phyloP scores from a whole-genome alignment of 371 early-diverging fungal genomes.

The Mortierella polycephala region DNA sequence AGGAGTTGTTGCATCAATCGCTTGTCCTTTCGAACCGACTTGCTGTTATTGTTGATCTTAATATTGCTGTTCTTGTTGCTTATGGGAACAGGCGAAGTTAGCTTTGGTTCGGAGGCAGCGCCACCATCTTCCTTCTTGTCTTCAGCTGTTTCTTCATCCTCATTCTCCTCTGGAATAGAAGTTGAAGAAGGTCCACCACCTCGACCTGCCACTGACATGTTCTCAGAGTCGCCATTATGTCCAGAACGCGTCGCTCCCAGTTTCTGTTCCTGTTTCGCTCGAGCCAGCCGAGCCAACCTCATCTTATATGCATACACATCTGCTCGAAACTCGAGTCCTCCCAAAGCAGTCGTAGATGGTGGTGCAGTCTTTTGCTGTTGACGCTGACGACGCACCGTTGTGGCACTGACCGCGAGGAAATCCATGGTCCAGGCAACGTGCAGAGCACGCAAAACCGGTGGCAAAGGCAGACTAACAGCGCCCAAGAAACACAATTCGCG shows the following conservation, averaged over 20 bases:
- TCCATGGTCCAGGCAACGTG: slow-evolving; percentile 54
- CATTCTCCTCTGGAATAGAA: slow-evolving; percentile 39
- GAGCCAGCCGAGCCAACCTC: slow-evolving; percentile 40
- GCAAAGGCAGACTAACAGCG: slow-evolving; percentile 39
- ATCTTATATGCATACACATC: slow-evolving; percentile 50
- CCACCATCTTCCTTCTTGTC: background rate
- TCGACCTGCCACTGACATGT: background rate
- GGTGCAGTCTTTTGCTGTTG: slow-evolving; percentile 13
- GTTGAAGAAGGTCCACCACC: slow-evolving; percentile 18
- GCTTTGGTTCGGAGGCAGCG: background rate
- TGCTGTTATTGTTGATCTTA: slow-evolving; percentile 1
- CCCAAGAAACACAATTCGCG: slow-evolving; percentile 47
- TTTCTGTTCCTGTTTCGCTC: slow-evolving; percentile 27
- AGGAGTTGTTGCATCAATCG: slow-evolving; percentile 48
- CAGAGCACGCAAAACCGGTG: slow-evolving; percentile 36
- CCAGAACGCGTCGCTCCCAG: background rate
- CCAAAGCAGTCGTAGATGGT: background rate
- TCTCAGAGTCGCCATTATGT: too few relatives aligned
- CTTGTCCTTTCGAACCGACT: slow-evolving; percentile 23
- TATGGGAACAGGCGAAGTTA: background rate
- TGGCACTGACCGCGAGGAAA: slow-evolving; percentile 21
- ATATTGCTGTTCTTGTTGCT: background rate
- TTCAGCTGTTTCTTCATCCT: slow-evolving; percentile 23
- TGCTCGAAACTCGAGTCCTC: slow-evolving; percentile 45
- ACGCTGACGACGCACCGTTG: slow-evolving; percentile 28